Base-by-base conservation (phyloP, 805 yeast species). In the Lachancea meyersii region DNA sequence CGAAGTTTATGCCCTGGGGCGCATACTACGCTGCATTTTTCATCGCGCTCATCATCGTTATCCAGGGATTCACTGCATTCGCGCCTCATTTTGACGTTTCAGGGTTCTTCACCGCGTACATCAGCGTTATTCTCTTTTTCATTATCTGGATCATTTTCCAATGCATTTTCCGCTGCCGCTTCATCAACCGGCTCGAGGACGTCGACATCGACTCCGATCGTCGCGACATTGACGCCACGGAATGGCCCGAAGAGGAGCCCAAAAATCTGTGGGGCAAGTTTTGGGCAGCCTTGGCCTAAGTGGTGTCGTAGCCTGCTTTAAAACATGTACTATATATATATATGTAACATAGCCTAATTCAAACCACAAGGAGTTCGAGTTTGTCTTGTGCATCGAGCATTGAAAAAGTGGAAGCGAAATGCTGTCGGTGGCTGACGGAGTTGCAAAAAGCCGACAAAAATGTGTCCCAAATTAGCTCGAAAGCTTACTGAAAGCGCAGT, bases 51-150 rank as follows among this genome's bases (percentile, higher is more conserved):
- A 74, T 86, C 56, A 74, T 76, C 21, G 70, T 85, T 47, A 70
- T 86, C 48, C 89, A 86, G 63, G 95, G 95, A 30, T 86, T 73
- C 60, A 61, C 72, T 1, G 75, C 77, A 1, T 86, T 86, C 64
- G 76, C 77, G 43, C 63, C 61, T 9, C 61, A 58, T 21, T 66
- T 82, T 53, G 67, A 65, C 46, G 83, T 75, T 3, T 60, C 75
- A 9, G 64, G 67, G 28, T 86, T 86, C 68, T 76, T 84, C 59
- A 77, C 86, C 20, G 75, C 84, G 19, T 86, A 86, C 57, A 68
- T 86, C 43, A 84, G 91, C 13, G 68, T 82, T 17, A 72, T 83
- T 43, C 63, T 82, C 37, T 80, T 80, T 59, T 67, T 71, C 34
- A 73, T 65, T 8, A 52, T 75, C 6, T 86, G 79, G 79, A 44